Percentiles rank a stretch among this genome's conserved stretches.
These are phyloP conservation scores for Sugiyamaella sp. DNA, from an alignment of 1,139 yeast species.

Conservation along the genomic window DNA sequence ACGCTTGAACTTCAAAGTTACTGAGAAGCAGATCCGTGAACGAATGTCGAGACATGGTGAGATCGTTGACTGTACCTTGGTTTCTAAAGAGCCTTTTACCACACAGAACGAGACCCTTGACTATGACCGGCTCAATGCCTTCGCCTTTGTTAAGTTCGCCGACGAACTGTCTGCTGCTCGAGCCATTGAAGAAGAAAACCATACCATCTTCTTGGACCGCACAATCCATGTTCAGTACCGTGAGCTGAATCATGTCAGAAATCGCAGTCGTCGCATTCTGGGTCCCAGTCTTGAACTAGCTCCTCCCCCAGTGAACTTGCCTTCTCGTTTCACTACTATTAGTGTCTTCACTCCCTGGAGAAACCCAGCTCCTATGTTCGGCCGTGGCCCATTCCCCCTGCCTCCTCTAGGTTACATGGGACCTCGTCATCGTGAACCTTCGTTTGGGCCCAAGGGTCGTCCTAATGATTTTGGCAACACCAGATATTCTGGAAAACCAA, in stretches of 20 bases:
- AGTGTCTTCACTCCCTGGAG: slow-evolving; percentile 13
- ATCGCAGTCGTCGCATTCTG: slow-evolving; percentile 13
- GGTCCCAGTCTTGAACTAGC: slow-evolving; percentile 32
- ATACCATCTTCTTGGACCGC: slow-evolving; percentile 67
- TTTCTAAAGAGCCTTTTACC: slow-evolving; percentile 18
- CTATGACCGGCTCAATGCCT: slow-evolving; percentile 45
- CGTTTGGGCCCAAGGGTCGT: slow-evolving; percentile 1
- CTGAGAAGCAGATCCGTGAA: slow-evolving; percentile 56
- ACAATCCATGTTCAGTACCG: slow-evolving; percentile 85
- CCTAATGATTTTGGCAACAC: not conserved
- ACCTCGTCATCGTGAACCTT: not conserved
- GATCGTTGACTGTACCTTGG: slow-evolving; percentile 47
- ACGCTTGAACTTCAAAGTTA: slow-evolving; percentile 59
- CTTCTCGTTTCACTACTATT: slow-evolving; percentile 21
- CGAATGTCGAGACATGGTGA: slow-evolving; percentile 71
- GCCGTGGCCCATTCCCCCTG: not conserved
- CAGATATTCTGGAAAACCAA: not conserved
- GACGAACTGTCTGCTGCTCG: slow-evolving; percentile 51
- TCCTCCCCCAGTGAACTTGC: slow-evolving; percentile 34
- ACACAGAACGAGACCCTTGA: slow-evolving; percentile 1
- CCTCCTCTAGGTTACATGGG: slow-evolving; percentile 6
- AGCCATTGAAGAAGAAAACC: slow-evolving; percentile 57
- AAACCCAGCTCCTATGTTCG: not conserved
- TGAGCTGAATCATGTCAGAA: slow-evolving; percentile 51
- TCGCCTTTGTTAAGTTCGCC: slow-evolving; percentile 71